Evolutionary conservation across 1,284 basidiomycete species (phyloP).

Genomic region (Naganishia liquefaciens): DNA sequence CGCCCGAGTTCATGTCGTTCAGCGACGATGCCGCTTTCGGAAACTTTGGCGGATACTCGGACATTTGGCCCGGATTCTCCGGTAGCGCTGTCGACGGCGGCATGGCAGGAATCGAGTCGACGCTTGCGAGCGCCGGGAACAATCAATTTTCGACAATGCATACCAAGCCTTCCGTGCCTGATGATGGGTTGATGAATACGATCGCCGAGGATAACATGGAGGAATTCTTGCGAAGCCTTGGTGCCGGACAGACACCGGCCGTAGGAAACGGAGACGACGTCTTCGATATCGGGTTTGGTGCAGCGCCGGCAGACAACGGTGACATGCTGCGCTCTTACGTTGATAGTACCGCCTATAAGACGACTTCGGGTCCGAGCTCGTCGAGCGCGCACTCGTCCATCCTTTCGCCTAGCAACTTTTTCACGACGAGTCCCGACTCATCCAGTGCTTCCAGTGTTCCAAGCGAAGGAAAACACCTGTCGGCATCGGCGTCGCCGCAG

Average conservation of each 20-base stretch:
- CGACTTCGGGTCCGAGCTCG: conserved; percentile 14
- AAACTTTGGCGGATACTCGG: conserved; percentile 26
- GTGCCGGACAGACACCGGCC: conserved; percentile 10
- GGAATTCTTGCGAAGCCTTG: conserved; percentile 26
- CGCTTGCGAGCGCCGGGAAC: conserved; percentile 11
- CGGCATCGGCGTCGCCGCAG: conserved; percentile 37
- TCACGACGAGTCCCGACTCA: conserved; percentile 49
- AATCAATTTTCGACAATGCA: conserved; percentile 26
- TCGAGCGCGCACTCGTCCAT: conserved; percentile 24
- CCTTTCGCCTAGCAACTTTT: conserved; percentile 50
- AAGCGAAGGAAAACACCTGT: conserved; percentile 34
- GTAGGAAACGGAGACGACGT: neutral
- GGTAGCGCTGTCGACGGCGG: neutral
- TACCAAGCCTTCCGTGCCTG: neutral
- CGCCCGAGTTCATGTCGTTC: conserved; percentile 43
- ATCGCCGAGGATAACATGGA: conserved; percentile 28
- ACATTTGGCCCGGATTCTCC: conserved; percentile 21
- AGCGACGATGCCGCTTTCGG: conserved; percentile 37
- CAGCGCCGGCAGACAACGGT: conserved; percentile 36
- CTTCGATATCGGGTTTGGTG: conserved; percentile 17
- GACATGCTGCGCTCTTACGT: conserved; percentile 37
- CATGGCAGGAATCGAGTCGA: conserved; percentile 33
- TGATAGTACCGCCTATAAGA: conserved; percentile 36
- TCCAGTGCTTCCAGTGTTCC: conserved; percentile 36
- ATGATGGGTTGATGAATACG: conserved; percentile 10